Base-by-base conservation (phyloP, 2,329 filamentous ascomycete genomes). In the Cladosporium halotolerans region DNA sequence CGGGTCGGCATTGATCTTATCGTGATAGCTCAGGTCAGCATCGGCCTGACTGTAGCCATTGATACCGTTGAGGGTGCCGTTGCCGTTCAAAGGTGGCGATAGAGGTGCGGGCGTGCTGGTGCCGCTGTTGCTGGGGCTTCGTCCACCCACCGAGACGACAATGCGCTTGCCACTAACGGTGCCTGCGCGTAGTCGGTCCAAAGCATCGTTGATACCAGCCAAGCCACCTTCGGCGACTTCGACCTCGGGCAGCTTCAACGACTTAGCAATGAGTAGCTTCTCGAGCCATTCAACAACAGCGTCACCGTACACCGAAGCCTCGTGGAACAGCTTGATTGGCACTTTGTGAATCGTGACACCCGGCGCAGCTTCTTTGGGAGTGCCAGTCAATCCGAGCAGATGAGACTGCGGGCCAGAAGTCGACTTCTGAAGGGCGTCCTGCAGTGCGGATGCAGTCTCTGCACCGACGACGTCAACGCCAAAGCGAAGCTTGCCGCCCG, bases 271-370 rank as follows among this genome's bases (percentile, higher is more conserved):
- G 6, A 90, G 67, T n/a, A 90, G 67, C 19, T 74, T 71, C 65
- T 89, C 86, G 23, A 89, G 70, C 86, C 86, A 90, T 1, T 72
- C 65, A 10, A 82, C 81, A 51, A 89, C 65, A 0, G 74, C 75
- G 57, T 83, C 78, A 0, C 87, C 87, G 0, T 89, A 73, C 1
- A 74, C 73, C 0, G 81, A 78, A 0, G 83, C 76, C 54, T 85
- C 82, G 63, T 91, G 87, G 62, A 88, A 90, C 3, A 88, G 63
- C 67, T 90, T 90, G 57, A 91, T 87, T 0, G 86, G 86, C 0
- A 90, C 83, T 0, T 76, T 80, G 62, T 89, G 85, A 53, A 82
- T 77, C 5, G 73, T 65, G 0, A 82, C 72, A 0, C 75, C 75
- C 0, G 72, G 69, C 0, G 68, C 67, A 1, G 69, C 67, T 3